phyloP scores from a whole-genome alignment of 352 stramenopile species.

The Ophiocytium majus region DNA sequence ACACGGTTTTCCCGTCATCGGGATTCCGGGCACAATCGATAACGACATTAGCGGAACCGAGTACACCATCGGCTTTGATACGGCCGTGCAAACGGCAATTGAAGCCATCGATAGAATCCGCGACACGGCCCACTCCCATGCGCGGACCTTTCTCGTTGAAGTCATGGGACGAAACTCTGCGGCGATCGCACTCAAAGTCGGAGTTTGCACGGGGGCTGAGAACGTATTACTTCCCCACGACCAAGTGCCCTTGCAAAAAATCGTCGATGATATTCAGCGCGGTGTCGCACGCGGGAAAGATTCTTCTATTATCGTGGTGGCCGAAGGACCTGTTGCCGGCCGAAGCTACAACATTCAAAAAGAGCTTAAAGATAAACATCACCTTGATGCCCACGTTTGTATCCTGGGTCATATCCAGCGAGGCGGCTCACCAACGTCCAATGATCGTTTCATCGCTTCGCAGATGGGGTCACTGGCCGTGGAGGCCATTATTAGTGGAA shows the following conservation, averaged over 20 bases:
- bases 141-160: neutral
- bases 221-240: constrained; percentile 3
- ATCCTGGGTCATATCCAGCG: constrained; percentile 11
- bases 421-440: neutral
- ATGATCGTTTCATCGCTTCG: constrained; percentile 13
- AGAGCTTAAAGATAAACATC: neutral
- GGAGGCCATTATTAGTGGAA: neutral
- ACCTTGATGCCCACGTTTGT: neutral
- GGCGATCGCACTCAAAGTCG: constrained; percentile 7
- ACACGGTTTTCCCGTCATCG: neutral
- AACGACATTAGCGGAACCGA: constrained; percentile 10
- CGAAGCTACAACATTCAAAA: constrained; percentile 13
- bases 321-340: neutral
- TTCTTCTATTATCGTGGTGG: neutral
- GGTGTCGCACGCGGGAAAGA: neutral
- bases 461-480: neutral
- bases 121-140: neutral
- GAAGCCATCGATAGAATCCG: constrained; percentile 12
- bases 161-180: constrained; percentile 14
- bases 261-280: constrained; percentile 13
- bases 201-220: neutral
- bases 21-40: constrained; percentile 7
- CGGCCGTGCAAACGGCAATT: neutral
- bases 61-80: constrained; percentile 18
- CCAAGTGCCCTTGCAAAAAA: neutral